These are phyloP conservation scores for Jimgerdemannia flammicorona DNA, from an alignment of 192 early-diverging fungal species.

Conservation along the genomic window DNA sequence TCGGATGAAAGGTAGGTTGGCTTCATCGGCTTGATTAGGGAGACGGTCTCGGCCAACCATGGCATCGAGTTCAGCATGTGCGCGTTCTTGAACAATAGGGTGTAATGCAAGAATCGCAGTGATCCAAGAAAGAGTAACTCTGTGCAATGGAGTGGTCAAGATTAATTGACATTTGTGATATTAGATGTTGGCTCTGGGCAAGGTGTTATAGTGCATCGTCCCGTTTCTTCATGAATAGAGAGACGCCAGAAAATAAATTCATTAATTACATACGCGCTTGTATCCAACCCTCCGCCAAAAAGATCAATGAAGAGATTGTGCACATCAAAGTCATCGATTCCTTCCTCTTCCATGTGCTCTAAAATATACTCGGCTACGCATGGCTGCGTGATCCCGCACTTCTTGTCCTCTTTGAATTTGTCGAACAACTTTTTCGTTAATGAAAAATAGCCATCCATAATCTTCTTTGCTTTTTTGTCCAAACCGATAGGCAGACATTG, in stretches of 20 bases:
- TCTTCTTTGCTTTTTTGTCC: background rate
- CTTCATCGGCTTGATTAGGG: constrained; percentile 17
- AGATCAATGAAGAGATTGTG: background rate
- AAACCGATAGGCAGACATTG: background rate
- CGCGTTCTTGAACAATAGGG: constrained; percentile 25
- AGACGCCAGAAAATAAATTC: too few relatives aligned
- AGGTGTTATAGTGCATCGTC: too few relatives aligned
- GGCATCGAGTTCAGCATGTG: constrained; percentile 19
- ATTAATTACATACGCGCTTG: background rate
- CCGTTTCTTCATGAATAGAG: too few relatives aligned
- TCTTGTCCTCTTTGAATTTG: background rate
- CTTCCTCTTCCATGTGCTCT: background rate
- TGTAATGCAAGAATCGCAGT: constrained; percentile 20
- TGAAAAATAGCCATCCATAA: background rate
- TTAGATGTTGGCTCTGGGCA: too few relatives aligned
- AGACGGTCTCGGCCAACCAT: constrained; percentile 16
- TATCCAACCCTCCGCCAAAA: background rate
- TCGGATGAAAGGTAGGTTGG: constrained; percentile 18
- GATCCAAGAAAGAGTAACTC: constrained; percentile 19
- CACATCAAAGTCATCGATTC: background rate
- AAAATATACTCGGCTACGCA: background rate
- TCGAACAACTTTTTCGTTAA: background rate
- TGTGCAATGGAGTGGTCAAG: too few relatives aligned
- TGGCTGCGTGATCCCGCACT: background rate
- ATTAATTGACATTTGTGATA: too few relatives aligned